Evolutionary conservation across 208 protist species (phyloP).

Genomic region (Crithidia sp.): DNA sequence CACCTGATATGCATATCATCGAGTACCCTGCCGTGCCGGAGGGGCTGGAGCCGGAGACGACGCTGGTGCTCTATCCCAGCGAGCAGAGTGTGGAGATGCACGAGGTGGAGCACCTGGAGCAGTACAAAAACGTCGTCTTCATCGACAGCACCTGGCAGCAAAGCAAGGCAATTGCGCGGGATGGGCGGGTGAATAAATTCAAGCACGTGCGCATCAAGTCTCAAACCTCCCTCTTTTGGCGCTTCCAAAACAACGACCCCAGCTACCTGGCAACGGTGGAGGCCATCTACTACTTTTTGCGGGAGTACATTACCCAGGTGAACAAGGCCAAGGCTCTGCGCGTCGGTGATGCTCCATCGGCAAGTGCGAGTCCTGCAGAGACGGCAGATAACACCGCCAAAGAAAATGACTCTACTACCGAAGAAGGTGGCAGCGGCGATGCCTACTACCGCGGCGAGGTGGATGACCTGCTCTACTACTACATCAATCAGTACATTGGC

Average conservation of each 20-base stretch:
- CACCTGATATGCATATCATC: constrained; percentile 81
- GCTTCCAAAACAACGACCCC: constrained; percentile 93
- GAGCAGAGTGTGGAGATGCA: constrained; percentile 71
- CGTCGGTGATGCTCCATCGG: background rate
- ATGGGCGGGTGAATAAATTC: constrained; percentile 76
- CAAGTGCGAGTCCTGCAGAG: background rate
- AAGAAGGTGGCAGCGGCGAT: background rate
- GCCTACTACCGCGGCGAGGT: constrained; percentile 88
- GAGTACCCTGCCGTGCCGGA: constrained; percentile 74
- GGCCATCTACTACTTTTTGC: constrained; percentile 95
- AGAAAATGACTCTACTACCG: background rate
- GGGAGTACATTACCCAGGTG: constrained; percentile 82
- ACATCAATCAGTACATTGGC: constrained; percentile 93
- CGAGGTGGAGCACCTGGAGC: constrained; percentile 68
- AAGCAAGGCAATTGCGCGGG: constrained; percentile 85
- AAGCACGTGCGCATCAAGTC: constrained; percentile 84
- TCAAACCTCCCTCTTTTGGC: constrained; percentile 93
- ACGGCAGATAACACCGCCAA: background rate
- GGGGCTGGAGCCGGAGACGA: constrained; percentile 62
- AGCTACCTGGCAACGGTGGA: constrained; percentile 94
- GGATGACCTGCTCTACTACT: constrained; percentile 96
- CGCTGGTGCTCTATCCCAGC: constrained; percentile 90
- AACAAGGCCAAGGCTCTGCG: constrained; percentile 40
- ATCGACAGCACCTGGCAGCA: constrained; percentile 96
- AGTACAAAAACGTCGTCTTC: constrained; percentile 91